Percentiles rank a stretch among this genome's conserved stretches.
These are phyloP conservation scores for Akanthomyces lecanii DNA, from an alignment of 2,329 filamentous ascomycete genomes.

Conservation along the genomic window DNA sequence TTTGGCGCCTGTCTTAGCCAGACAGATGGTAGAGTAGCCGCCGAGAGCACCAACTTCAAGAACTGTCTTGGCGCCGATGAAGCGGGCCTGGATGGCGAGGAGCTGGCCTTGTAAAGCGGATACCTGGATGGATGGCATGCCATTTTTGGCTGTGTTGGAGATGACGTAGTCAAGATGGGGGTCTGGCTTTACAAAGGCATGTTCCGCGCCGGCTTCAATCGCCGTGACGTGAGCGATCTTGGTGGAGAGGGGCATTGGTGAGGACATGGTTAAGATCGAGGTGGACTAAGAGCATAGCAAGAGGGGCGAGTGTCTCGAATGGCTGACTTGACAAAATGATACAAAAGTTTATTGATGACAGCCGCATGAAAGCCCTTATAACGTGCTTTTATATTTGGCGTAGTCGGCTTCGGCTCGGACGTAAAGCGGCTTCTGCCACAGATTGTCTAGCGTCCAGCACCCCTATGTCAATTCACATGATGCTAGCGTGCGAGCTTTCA, in stretches of 20 bases:
- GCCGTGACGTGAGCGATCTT: slow-evolving; percentile 4
- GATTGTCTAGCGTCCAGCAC: no score
- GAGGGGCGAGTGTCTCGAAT: no score
- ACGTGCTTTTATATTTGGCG: not conserved
- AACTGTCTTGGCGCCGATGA: slow-evolving; percentile 33
- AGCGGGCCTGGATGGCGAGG: slow-evolving; percentile 35
- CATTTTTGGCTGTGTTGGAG: slow-evolving; percentile 28
- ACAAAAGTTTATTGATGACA: no score
- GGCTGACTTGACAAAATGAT: not conserved
- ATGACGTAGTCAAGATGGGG: slow-evolving; percentile 27
- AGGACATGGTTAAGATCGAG: not conserved
- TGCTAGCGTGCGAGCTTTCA: no score
- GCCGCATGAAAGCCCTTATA: not conserved
- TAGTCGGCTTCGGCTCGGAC: slow-evolving; percentile 9
- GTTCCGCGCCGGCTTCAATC: slow-evolving; percentile 3
- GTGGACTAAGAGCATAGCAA: not conserved
- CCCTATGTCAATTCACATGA: no score
- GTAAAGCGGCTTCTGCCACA: not conserved
- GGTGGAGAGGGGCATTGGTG: slow-evolving; percentile 16
- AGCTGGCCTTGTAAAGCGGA: slow-evolving; percentile 34
- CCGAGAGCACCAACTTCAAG: slow-evolving; percentile 55
- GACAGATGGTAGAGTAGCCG: slow-evolving; percentile 51
- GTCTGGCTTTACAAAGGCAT: slow-evolving; percentile 8
- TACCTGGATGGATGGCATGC: slow-evolving; percentile 36
- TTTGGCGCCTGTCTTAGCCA: slow-evolving; percentile 37